Evolutionary conservation across 495 filamentous ascomycete genomes (phyloP), one percentile per base, ranked within the genome.

Genomic region (Neurospora sp.): DNA sequence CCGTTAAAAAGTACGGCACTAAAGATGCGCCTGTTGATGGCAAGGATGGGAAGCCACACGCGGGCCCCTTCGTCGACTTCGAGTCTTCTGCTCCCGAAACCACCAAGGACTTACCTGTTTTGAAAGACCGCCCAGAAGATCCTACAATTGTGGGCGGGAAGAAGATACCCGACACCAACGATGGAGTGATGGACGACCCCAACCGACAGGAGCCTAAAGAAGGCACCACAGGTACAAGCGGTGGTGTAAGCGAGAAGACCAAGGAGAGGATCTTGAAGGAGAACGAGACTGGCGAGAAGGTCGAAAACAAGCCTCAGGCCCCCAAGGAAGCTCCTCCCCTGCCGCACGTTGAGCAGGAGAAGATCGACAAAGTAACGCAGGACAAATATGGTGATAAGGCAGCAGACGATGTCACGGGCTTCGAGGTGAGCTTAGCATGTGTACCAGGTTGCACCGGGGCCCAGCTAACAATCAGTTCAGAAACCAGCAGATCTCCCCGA

Each of bases 11-110:
- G 44, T 81, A 81, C 71, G 93, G 92, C 70, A 94, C 93, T 74
- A 93, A 93, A 83, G 90, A 96, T 85, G 93, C 93, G 75, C 96
- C 96, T 1, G 92, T 98, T 7, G 96, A 99, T 80, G 96, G 96
- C 41, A 92, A 93, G 75, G 96, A 99, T 86, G 96, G 96, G 37
- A 95, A 94, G 85, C 96, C 96, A 40, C 96, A 99, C 80, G 89
- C 90, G 35, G 96, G 96, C 10, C 96, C 96, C 3, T 95, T 92
- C 82, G 91, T 96, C 70, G 91, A 92, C 76, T 90, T 91, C 27
- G 89, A 80, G 86, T 77, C 73, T 76, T 82, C 73, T 60, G 79
- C 75, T 70, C 77, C 83, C 60, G 80, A 78, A 3, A 71, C 79
- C 39, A 49, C 84, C n/a, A 83, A 79, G 84, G 82, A 89, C 60